Conservation (phyloP, 75 land plant species). For the Larix kaempferi region DNA sequence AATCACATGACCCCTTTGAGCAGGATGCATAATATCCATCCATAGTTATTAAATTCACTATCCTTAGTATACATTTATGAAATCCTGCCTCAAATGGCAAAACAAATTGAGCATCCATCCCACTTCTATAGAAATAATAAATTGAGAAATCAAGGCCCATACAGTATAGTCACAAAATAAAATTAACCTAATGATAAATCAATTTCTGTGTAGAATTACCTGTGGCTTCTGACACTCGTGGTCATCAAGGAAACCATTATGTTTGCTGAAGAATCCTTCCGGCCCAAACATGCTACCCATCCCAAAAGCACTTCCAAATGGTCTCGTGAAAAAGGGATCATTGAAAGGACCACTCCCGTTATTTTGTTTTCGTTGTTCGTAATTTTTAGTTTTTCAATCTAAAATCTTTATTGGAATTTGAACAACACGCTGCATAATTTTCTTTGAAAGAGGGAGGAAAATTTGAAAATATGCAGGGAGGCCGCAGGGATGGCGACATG, state of each 20-base stretch:
- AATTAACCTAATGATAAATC: no score
- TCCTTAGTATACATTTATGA: background rate
- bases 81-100: background rate
- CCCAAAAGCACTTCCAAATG: conserved; percentile 68
- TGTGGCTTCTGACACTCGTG: background rate
- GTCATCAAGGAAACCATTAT: background rate
- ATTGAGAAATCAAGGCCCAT: no score
- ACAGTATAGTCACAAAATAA: no score
- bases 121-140: no score
- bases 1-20: conserved; percentile 66
- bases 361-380: no score
- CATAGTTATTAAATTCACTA: background rate
- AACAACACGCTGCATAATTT: no score
- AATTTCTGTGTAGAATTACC: background rate
- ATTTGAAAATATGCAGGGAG: conserved; percentile 35
- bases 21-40: background rate
- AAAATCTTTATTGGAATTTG: no score
- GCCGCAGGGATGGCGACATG: conserved; percentile 10
- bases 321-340: conserved; percentile 70
- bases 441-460: no score
- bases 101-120: background rate
- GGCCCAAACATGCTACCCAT: conserved; percentile 28
- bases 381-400: no score
- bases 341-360: conserved; percentile 75
- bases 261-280: conserved; percentile 14